Percentiles rank a stretch among this genome's conserved stretches.
These are phyloP conservation scores for Hypocreales sp. DNA, from an alignment of 2,329 filamentous ascomycete species.

Conservation along the genomic window DNA sequence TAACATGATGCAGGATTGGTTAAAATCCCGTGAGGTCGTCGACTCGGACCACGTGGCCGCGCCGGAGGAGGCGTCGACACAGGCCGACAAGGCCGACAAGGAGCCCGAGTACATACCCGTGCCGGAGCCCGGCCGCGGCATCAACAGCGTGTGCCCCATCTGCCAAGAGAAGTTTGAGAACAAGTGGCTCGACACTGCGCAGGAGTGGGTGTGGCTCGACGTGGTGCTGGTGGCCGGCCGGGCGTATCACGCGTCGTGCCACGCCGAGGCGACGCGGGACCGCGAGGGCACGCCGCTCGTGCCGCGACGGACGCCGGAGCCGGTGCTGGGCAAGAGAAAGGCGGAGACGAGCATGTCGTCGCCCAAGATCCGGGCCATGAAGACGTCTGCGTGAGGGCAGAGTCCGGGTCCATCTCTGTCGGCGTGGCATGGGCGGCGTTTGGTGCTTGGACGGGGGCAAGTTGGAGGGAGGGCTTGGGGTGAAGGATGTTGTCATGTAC, in stretches of 20 bases:
- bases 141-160: constrained; percentile 74
- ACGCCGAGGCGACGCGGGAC: constrained; percentile 63
- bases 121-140: constrained; percentile 59
- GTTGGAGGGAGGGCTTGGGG: too few species aligned
- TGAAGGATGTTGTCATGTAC: too few species aligned
- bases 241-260: constrained; percentile 83
- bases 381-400: constrained; percentile 14
- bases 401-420: too few species aligned
- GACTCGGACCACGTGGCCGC: constrained; percentile 39
- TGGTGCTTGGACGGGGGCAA: too few species aligned
- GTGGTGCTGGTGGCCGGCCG: constrained; percentile 62
- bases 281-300: constrained; percentile 28
- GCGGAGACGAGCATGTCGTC: constrained; percentile 41
- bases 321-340: constrained; percentile 58
- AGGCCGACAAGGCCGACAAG: constrained; percentile 20
- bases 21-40: constrained; percentile 66
- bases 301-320: constrained; percentile 42
- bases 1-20: constrained; percentile 72
- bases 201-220: constrained; percentile 96
- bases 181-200: constrained; percentile 79
- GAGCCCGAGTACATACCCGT: constrained; percentile 62
- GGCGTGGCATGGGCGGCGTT: not conserved
- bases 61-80: constrained; percentile 15
- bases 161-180: constrained; percentile 93
- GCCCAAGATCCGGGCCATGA: constrained; percentile 20